Evolutionary conservation across 331 rosid species (phyloP).

Genomic region (Prunus yedoensis): DNA sequence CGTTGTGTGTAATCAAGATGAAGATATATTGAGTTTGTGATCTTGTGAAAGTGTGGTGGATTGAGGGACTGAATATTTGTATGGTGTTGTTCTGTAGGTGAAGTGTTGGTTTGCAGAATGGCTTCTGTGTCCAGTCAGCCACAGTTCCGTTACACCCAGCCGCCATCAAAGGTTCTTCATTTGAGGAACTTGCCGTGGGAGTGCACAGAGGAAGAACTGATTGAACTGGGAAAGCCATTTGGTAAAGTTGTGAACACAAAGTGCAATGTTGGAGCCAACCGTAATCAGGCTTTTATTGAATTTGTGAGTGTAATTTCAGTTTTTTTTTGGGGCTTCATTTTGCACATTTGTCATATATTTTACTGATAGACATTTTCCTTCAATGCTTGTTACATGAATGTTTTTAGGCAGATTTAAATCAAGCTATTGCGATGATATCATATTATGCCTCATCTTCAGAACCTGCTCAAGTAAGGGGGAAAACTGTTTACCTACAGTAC

Average conservation of each 20-base stretch:
- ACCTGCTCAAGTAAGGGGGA: conserved; percentile 98
- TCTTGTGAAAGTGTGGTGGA: neutral
- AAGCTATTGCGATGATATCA: conserved; percentile 98
- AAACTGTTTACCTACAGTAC: conserved; percentile 94
- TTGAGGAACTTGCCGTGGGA: conserved; percentile 99
- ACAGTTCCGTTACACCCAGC: conserved; percentile 98
- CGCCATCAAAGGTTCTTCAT: conserved; percentile 98
- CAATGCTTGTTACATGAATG: conserved; percentile 12
- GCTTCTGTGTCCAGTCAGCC: conserved; percentile 96
- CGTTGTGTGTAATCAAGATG: neutral
- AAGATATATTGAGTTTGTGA: conserved; percentile 4
- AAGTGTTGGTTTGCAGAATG: conserved; percentile 43
- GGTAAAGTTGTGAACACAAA: conserved; percentile 99
- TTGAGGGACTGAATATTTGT: conserved; percentile 15
- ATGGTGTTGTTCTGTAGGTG: conserved; percentile 32
- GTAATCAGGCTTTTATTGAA: conserved; percentile 97
- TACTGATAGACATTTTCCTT: neutral
- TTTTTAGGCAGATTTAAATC: conserved; percentile 85
- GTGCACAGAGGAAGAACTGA: conserved; percentile 90
- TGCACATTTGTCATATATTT: neutral
- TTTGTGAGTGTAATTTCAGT: conserved; percentile 59
- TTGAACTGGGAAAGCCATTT: conserved; percentile 99
- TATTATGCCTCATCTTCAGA: conserved; percentile 96
- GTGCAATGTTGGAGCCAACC: conserved; percentile 97
- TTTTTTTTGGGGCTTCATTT: no score